phyloP scores from a whole-genome alignment of 2,329 filamentous ascomycete genomes.

The Talaromyces marneffei region DNA sequence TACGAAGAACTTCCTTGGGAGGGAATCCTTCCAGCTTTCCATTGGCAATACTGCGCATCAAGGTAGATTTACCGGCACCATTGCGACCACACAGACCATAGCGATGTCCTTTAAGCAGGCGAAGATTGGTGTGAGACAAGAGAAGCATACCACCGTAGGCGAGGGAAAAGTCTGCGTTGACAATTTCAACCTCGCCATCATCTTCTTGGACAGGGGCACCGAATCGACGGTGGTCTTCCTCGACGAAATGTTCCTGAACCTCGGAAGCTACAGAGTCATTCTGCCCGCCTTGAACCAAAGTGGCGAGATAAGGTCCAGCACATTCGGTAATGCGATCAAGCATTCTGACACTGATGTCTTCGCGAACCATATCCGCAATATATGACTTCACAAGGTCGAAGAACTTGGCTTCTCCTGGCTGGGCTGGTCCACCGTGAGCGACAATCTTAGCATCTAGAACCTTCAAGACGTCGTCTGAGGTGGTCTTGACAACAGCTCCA shows the following conservation, averaged over 20 bases:
- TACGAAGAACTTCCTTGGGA: slow-evolving; percentile 81
- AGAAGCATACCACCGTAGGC: slow-evolving; percentile 97
- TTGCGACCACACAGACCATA: slow-evolving; percentile 97
- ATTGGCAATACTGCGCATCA: slow-evolving; percentile 93
- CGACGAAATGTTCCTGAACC: slow-evolving; percentile 71
- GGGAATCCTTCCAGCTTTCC: slow-evolving; percentile 98
- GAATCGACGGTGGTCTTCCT: slow-evolving; percentile 81
- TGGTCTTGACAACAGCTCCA: slow-evolving; percentile 56
- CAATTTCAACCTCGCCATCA: slow-evolving; percentile 89
- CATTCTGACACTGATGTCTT: slow-evolving; percentile 79
- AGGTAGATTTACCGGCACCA: slow-evolving; percentile 95
- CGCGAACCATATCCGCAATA: slow-evolving; percentile 75
- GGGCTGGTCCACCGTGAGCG: slow-evolving; percentile 58
- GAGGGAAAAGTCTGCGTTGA: slow-evolving; percentile 95
- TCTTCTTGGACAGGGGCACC: slow-evolving; percentile 81
- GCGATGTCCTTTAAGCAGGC: slow-evolving; percentile 89
- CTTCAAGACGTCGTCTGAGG: slow-evolving; percentile 64
- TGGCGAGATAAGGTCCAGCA: slow-evolving; percentile 68
- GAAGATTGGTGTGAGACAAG: slow-evolving; percentile 90
- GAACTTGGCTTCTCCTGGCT: slow-evolving; percentile 55
- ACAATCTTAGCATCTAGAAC: slow-evolving; percentile 71
- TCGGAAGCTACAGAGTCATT: slow-evolving; percentile 63
- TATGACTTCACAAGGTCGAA: slow-evolving; percentile 67
- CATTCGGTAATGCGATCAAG: slow-evolving; percentile 64
- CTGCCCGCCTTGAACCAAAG: slow-evolving; percentile 59